Base-by-base conservation (phyloP, 106 monocot species). In the Platanthera guangdongensis region DNA sequence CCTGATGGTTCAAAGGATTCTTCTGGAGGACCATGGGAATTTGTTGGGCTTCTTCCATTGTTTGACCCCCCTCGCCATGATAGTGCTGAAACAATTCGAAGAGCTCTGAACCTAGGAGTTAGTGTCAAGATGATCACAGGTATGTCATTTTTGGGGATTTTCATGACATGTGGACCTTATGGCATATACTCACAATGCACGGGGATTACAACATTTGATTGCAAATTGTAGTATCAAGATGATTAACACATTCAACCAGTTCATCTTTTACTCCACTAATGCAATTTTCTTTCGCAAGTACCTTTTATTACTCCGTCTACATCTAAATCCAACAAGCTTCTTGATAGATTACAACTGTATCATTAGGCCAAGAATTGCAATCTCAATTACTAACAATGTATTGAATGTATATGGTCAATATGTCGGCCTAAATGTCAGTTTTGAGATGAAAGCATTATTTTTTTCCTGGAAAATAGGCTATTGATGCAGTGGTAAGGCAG, bases 71-170 rank as follows among this genome's bases (percentile, higher is more conserved):
- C 87, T 72, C 83, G 86, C 19, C 86, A 87, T 83, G 86, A 87
- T 71, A 87, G 83, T 81, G 86, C 83, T 78, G 87, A 84, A 84
- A 87, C 87, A 21, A 87, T 87, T 74, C 65, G 84, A 59, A 87
- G 84, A 63, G 87, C 87, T 74, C 74, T 87, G 52, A 81, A 87
- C 48, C 81, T 87, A 18, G 87, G 87, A 76, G 87, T 87, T 53
- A 87, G 84, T 68, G 87, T 87, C 39, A 87, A 87, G 79, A 87
- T 87, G 87, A 87, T 87, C 15, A 87, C 87, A 84, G 87, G 87
- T 87, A 16, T 19, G 22, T 70, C 51, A 63, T 46, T 74, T 50
- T 19, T 72, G 72, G 39, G 39, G 0, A 8, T 72, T 72, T 51
- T 8, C 10, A 22, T 72, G 45, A 7, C 47, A 67, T 28, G 65